Evolutionary conservation across 2,329 filamentous ascomycete species (phyloP).

Genomic region (Mariannaea sp.): DNA sequence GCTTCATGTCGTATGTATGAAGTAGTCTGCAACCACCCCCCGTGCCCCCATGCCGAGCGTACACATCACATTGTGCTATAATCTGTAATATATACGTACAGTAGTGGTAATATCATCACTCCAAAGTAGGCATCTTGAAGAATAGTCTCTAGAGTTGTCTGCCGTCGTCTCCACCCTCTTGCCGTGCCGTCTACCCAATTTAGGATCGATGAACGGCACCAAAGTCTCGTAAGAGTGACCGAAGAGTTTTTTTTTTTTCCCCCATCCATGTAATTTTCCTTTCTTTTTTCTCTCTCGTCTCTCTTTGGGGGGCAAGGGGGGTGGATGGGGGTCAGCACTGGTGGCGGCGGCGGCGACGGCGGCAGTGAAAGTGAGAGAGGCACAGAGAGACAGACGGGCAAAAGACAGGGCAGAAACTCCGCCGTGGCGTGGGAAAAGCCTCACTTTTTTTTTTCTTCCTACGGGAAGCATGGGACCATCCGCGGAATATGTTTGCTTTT

Average conservation of each 20-base stretch:
- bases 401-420: no score
- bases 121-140: neutral
- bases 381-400: no score
- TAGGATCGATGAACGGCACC: conserved; percentile 10
- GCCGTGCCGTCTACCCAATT: conserved; percentile 10
- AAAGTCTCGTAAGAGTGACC: conserved; percentile 1
- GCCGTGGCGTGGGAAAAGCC: conserved; percentile 19
- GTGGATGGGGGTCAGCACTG: no score
- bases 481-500: conserved; percentile 29
- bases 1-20: no score
- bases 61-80: no score
- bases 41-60: no score
- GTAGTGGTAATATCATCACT: no score
- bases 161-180: conserved; percentile 9
- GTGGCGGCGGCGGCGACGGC: no score
- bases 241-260: conserved; percentile 21
- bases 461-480: conserved; percentile 27
- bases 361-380: no score
- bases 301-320: conserved; percentile 17
- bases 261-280: conserved; percentile 15
- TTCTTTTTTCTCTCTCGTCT: conserved; percentile 28
- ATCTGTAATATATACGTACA: no score
- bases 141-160: neutral
- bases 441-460: conserved; percentile 23
- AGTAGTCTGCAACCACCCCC: no score